Evolutionary conservation across 1,284 basidiomycete genomes (phyloP), one percentile per base, ranked within the genome.

Genomic region (Ganoderma leucocontextum): DNA sequence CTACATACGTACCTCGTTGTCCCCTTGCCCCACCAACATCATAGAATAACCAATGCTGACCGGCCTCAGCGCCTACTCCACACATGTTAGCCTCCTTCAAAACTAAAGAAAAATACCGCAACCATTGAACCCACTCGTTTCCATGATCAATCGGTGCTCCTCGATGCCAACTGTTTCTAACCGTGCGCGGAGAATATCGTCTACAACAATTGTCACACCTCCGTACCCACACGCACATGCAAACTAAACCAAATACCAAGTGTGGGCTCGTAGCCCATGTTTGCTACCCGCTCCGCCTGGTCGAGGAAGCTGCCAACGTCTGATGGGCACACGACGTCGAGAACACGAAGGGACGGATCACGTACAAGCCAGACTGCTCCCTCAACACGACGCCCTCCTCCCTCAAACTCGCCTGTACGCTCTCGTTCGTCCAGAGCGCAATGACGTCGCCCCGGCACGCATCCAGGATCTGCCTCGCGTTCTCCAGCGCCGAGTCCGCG

Each of bases 341-440:
- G 59, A 6, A 36, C 62, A 19, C 55, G 39, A 38, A 17, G 17
- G 61, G 5, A 38, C 57, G 19, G 58, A 17, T 8, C 22, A 85
- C 87, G 77, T 75, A 90, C 89, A 89, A 91, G 64, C 87, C 87
- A 22, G 88, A 84, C 70, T 88, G 86, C 62, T 88, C 86, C 72
- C 85, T 80, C 61, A 90, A 76, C 13, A 73, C 76, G 42, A 89
- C 83, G 7, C 84, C 82, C 52, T 83, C 81, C 13, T 79, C 75
- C 60, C 72, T 76, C 61, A 90, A 73, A 22, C 78, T 77, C 1
- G 77, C 75, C 69, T 84, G 86, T 1, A 89, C 83, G 13, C 76
- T 75, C 2, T 75, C 70, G 70, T 86, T 79, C 29, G 75, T 77
- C 87, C 89, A 90, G 33, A 91, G 76, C 38, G 77, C 76, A 3